Percentiles rank a stretch among this genome's conserved stretches.
phyloP scores from a whole-genome alignment of 2,329 filamentous ascomycete genomes.

The Lecanosticta acicola region DNA sequence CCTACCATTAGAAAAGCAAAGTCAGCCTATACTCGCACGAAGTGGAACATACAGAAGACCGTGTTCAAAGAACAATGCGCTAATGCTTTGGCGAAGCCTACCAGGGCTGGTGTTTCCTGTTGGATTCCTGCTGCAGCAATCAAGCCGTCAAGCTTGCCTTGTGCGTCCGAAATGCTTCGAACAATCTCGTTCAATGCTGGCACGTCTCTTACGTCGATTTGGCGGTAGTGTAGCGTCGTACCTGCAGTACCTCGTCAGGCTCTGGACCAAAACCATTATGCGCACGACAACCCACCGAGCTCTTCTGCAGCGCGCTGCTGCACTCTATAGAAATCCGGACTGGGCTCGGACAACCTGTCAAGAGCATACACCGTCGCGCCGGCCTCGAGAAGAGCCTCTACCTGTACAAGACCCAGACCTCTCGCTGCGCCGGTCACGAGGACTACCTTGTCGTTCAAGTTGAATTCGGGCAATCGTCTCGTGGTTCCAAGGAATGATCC shows the following conservation, averaged over 20 bases:
- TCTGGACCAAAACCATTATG: not conserved
- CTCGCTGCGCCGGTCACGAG: constrained; percentile 66
- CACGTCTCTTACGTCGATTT: constrained; percentile 73
- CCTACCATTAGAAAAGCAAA: too few species aligned
- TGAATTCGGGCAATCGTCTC: constrained; percentile 64
- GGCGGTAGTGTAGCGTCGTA: constrained; percentile 65
- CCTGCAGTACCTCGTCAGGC: constrained; percentile 14
- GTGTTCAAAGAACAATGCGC: too few species aligned
- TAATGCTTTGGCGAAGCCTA: too few species aligned
- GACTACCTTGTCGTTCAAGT: constrained; percentile 60
- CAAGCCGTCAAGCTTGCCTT: constrained; percentile 72
- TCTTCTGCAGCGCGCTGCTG: constrained; percentile 58
- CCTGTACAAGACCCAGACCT: constrained; percentile 67
- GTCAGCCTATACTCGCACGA: too few species aligned
- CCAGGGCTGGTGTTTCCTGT: constrained; percentile 75
- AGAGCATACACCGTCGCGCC: constrained; percentile 67
- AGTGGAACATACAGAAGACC: too few species aligned
- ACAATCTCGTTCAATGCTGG: constrained; percentile 61
- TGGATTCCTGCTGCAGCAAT: constrained; percentile 72
- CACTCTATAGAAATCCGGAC: constrained; percentile 58
- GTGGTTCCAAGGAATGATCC: constrained; percentile 33
- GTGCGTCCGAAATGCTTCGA: constrained; percentile 60
- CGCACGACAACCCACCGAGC: constrained; percentile 41
- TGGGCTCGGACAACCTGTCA: constrained; percentile 56
- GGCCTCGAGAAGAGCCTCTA: constrained; percentile 68